A percentile compares a stretch with the other conserved stretches of the same genome.
Conservation (phyloP, 2,329 filamentous ascomycete genomes). For the Blumeria hordei region DNA sequence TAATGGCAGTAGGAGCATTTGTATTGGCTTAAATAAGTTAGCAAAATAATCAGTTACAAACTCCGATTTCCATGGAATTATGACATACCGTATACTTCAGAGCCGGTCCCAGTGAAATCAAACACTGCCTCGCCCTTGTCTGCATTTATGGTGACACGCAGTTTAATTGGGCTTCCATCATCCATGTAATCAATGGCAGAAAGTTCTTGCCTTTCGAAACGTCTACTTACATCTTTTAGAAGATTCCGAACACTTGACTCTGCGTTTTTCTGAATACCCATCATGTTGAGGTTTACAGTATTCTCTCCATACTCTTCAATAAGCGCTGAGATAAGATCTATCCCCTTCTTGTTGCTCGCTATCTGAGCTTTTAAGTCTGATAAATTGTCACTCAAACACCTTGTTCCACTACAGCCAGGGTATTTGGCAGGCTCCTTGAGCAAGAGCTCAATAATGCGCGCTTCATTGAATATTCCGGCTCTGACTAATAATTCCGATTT, state of each 20-base stretch:
- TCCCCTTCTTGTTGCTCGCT: constrained; percentile 68
- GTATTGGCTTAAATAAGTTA: constrained; percentile 23
- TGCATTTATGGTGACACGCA: constrained; percentile 52
- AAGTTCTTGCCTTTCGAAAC: constrained; percentile 46
- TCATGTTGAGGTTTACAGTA: constrained; percentile 67
- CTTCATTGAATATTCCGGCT: constrained; percentile 55
- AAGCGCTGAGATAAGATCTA: constrained; percentile 47
- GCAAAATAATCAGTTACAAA: background rate
- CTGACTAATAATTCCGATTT: constrained; percentile 48
- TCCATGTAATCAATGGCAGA: constrained; percentile 67
- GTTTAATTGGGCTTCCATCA: constrained; percentile 53
- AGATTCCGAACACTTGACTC: constrained; percentile 51
- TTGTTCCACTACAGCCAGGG: constrained; percentile 53
- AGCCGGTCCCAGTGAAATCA: constrained; percentile 55
- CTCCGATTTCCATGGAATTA: background rate
- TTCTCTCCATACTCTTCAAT: constrained; percentile 58
- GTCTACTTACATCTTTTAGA: constrained; percentile 43
- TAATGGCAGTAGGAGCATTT: too few species aligned
- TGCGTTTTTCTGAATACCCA: constrained; percentile 57
- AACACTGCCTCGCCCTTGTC: constrained; percentile 55
- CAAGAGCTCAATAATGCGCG: constrained; percentile 46
- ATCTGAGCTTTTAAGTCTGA: constrained; percentile 74
- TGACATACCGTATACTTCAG: constrained; percentile 43
- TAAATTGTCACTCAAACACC: constrained; percentile 60
- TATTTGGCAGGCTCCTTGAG: constrained; percentile 50